Base-by-base conservation (phyloP, 2,329 filamentous ascomycete species). In the Penicillium thymicola region DNA sequence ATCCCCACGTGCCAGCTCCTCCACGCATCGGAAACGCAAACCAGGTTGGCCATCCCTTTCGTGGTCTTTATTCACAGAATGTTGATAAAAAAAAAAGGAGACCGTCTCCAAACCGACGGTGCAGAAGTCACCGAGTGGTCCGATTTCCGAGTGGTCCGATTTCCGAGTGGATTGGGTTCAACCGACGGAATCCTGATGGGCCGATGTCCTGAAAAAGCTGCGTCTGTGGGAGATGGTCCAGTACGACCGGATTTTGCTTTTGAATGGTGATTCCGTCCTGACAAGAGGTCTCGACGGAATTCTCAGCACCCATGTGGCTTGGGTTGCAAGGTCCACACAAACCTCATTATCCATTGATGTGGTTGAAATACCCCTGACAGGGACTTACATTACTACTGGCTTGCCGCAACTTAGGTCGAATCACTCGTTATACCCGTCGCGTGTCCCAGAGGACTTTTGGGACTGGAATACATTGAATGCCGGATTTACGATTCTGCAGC, bases 1-100 rank as follows among this genome's bases (percentile, higher is more conserved):
- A 53, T 58, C 30, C 56, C 55, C 37, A 44, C 52, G 25, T 58
- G 38, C 25, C 52, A 55, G 30, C 23, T 58, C 23, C 52, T 58
- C 14, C 51, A 48, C 37, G 54, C 46, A n/a, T 52, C 51, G 14
- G 41, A 32, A 10, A 58, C 47, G 16, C 51, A 42, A 3, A 58
- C 40, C 25, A 41, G 16, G 11, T 41, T n/a, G n/a, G 27, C 42
- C 2, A 48, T 51, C n/a, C 56, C 52, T 13, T 45, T 55, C 13
- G 37, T 58, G 5, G 47, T 55, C 16, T 49, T 58, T 0, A 43
- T 55, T 5, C 51, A 53, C 25, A 43, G 4, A 53, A 55, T 32
- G 40, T 58, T 2, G 41, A 53, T 5, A 27, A 48, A 41, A 23
- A 18, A 7, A 47, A 58, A 13, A 44, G 21, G 42, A 23, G 37